These are phyloP conservation scores for Clarireedia homoeocarpa DNA, from an alignment of 2,329 filamentous ascomycete species.

Conservation along the genomic window DNA sequence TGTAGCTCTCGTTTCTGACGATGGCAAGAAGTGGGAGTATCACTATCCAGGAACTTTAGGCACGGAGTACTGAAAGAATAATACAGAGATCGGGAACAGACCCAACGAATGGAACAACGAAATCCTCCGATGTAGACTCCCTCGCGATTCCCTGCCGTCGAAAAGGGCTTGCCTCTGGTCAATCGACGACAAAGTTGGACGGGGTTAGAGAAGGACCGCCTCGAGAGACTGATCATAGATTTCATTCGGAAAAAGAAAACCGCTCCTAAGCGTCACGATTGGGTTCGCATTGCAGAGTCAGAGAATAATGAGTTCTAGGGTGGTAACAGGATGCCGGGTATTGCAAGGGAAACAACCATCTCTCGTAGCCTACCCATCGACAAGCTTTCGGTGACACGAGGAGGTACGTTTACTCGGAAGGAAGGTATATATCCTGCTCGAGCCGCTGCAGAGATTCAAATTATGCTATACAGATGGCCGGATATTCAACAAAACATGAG, in stretches of 20 bases:
- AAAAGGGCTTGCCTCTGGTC: neutral
- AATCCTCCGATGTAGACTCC: conserved; percentile 1
- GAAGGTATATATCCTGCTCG: neutral
- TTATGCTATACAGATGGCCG: neutral
- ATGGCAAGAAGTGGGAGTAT: neutral
- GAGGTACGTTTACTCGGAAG: neutral
- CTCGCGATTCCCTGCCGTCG: neutral
- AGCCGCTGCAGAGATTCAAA: neutral
- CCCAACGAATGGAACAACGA: conserved; percentile 1
- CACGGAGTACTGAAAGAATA: neutral
- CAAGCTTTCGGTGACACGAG: neutral
- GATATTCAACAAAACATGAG: neutral
- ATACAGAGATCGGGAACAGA: neutral
- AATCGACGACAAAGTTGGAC: neutral
- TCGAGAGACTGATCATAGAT: neutral
- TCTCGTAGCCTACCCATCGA: conserved; percentile 1
- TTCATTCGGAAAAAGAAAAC: neutral
- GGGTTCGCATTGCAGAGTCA: neutral
- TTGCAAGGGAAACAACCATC: neutral
- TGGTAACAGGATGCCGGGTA: neutral
- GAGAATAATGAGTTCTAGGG: neutral
- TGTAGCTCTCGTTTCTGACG: neutral
- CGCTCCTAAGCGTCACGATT: neutral
- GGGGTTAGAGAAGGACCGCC: neutral
- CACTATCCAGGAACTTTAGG: neutral